Conservation (phyloP, 2,329 filamentous ascomycete species). For the Exophiala sp. region DNA sequence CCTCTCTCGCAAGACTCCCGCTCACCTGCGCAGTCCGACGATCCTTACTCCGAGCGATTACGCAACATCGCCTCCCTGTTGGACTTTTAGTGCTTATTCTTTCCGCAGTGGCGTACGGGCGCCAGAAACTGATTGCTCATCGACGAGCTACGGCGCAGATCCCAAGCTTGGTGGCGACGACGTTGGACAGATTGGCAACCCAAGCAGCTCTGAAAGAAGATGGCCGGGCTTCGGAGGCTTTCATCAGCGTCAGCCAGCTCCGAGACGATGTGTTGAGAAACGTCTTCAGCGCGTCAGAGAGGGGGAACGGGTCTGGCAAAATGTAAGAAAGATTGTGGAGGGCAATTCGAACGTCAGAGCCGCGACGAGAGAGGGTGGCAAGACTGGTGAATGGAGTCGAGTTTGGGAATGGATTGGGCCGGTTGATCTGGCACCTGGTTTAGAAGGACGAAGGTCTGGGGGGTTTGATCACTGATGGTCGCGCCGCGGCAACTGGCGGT, state of each 20-base stretch:
- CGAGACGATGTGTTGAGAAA: slow-evolving; percentile 83
- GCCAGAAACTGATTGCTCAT: slow-evolving; percentile 57
- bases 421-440: slow-evolving; percentile 40
- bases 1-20: slow-evolving; percentile 86
- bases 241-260: slow-evolving; percentile 80
- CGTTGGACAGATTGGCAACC: slow-evolving; percentile 71
- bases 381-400: slow-evolving; percentile 52
- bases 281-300: slow-evolving; percentile 67
- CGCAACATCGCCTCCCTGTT: slow-evolving; percentile 48
- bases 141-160: slow-evolving; percentile 64
- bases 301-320: slow-evolving; percentile 76
- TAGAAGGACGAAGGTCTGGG: slow-evolving; percentile 30
- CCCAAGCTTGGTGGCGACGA: slow-evolving; percentile 77
- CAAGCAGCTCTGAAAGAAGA: slow-evolving; percentile 75
- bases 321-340: slow-evolving; percentile 79
- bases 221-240: slow-evolving; percentile 63
- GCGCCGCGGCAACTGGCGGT: slow-evolving; percentile 4
- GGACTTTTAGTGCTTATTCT: slow-evolving; percentile 42
- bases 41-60: slow-evolving; percentile 44
- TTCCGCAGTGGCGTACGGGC: slow-evolving; percentile 55
- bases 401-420: slow-evolving; percentile 65
- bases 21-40: slow-evolving; percentile 57
- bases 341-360: slow-evolving; percentile 85
- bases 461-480: slow-evolving; percentile 24
- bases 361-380: slow-evolving; percentile 58